A percentile compares a stretch with the other conserved stretches of the same genome.
Conservation (phyloP, 176 grass and related monocot genomes). For the Aegilops bicornis region DNA sequence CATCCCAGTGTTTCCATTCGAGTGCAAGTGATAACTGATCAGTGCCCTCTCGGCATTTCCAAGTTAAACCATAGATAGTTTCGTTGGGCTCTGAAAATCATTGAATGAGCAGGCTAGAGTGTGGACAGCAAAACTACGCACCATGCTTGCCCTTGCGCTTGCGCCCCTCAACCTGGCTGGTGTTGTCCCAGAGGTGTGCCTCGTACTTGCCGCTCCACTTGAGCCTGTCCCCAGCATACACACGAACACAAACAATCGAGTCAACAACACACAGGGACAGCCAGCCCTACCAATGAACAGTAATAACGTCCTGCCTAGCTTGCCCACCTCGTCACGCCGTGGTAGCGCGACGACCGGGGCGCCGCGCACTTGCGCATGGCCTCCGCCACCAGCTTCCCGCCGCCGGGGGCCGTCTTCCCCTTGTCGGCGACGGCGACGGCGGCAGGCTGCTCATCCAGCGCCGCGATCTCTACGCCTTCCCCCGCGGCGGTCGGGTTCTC, state of each 20-base stretch:
- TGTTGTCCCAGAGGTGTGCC: constrained; percentile 86
- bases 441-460: constrained; percentile 45
- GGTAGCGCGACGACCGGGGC: constrained; percentile 80
- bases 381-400: constrained; percentile 60
- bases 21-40: not conserved
- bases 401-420: not conserved
- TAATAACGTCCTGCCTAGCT: not conserved
- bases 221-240: constrained; percentile 35
- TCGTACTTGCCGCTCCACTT: constrained; percentile 93
- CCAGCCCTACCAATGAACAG: not conserved
- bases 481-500: not conserved
- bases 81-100: no score
- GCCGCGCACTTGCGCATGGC: constrained; percentile 78
- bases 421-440: not conserved
- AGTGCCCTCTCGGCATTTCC: not conserved
- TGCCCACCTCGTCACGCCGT: constrained; percentile 84
- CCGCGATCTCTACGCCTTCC: constrained; percentile 33
- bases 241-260: not conserved
- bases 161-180: constrained; percentile 60
- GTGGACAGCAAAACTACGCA: constrained; percentile 4
- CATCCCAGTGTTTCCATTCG: not conserved
- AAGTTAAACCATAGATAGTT: not conserved
- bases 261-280: not conserved
- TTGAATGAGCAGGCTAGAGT: not conserved
- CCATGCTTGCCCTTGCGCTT: constrained; percentile 79